Base-by-base conservation (phyloP, 2,329 filamentous ascomycete species). In the Blumeria graminis region DNA sequence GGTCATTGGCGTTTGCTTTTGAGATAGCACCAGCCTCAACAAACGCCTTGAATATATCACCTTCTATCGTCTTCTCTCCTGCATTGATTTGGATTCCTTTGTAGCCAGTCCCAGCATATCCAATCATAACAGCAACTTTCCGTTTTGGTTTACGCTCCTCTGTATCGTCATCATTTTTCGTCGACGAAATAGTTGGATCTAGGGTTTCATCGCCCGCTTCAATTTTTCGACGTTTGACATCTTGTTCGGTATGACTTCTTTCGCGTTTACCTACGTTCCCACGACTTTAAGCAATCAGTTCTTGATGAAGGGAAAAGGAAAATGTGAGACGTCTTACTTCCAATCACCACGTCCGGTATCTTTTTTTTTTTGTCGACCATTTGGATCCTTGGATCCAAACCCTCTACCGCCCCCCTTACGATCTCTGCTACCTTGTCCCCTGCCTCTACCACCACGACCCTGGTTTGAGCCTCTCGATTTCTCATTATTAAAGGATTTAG, bases 31-130 rank as follows among this genome's bases (percentile, higher is more conserved):
- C 86, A 3, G 92, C 89, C 3, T 81, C 80, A 60, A 98, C 84
- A 63, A 98, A 90, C 3, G 92, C 92, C 35, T 80, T 78, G 71
- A 98, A 98, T 3, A 98, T 73, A 63, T 98, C 92, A 46, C 90
- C 86, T 71, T 98, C 92, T 61, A 98, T 96, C 0, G 90, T 98
- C 71, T 88, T 89, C 66, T 94, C 81, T 61, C 80, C 71, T 63
- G 75, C 74, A 68, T 82, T 81, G 66, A 98, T 84, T 71, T 98
- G 92, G 82, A 98, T 93, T 64, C 92, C 92, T 71, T 87, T 89
- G 74, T 98, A 98, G 14, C 92, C 92, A 9, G 87, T 94, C 54
- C 92, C 92, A 6, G 89, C 88, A 69, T 98, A 98, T 14, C 92
- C 92, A 63, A 98, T 82, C 73, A 96, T 73, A 35, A 98, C 88